Evolutionary conservation across 1,284 basidiomycete genomes (phyloP), one percentile per base, ranked within the genome.

Genomic region (Fomitopsis palustris): DNA sequence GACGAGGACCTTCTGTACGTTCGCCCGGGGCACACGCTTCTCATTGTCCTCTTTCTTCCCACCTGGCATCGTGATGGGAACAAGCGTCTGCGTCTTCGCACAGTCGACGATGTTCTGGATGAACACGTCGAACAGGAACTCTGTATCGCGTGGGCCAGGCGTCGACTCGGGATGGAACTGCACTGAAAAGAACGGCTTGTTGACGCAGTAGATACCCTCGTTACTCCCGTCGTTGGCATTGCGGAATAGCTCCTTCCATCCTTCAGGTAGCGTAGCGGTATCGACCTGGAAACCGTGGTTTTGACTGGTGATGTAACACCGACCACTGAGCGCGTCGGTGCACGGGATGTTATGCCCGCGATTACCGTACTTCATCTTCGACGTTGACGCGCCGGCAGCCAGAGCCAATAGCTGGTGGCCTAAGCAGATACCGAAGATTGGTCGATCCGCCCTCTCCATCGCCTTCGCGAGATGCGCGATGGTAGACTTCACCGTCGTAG

Each of bases 351-450:
- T 99, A 75, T 98, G 95, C 14, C 97, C 97, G 65, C 97, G 93
- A 74, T 99, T 99, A 58, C 97, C 97, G 74, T 98, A 99, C 81
- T 98, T 98, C 93, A 99, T 98, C 78, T 99, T 99, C 54, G 90
- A 92, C 8, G 97, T 99, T 62, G 82, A 85, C 9, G 95, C 96
- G 52, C 97, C 97, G 4, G 93, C 92, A 42, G 97, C 97, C 58
- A 98, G 86, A 5, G 96, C 95, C 62, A 99, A 86, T 31, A 99
- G 83, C 77, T 99, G 97, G 75, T 99, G 97, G 53, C 97, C 97
- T 42, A 99, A 86, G 81, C 97, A 99, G 72, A 99, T 99, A 76
- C 97, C 97, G 69, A 99, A 99, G 70, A 99, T 92, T 37, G 97
- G 97, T 53, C 83, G 84, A 65, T 92, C 88, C 60, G 81, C 84